Base-by-base conservation (phyloP, 2,329 filamentous ascomycete species). In the Neonectria magnoliae region DNA sequence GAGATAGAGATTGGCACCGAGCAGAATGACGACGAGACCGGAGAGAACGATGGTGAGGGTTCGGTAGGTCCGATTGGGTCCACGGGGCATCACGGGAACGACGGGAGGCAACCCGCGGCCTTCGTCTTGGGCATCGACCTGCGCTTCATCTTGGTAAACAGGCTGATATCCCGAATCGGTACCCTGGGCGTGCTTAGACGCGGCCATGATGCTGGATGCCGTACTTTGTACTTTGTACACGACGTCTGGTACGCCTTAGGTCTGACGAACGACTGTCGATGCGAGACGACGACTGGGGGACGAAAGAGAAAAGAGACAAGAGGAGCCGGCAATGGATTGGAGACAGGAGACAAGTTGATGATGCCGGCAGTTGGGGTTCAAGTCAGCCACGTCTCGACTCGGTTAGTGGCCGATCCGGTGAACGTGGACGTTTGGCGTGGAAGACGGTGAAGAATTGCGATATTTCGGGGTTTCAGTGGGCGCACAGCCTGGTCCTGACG, bases 1-100 rank as follows among this genome's bases (percentile, higher is more conserved):
- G 31, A 77, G 69, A 64, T 78, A 80, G 48, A 81, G 71, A 41
- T 79, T 81, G 45, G 76, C 72, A 11, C 74, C 78, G 16, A 81
- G 71, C 8, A 81, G 76, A n/a, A 81, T 41, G 51, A 81, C 67
- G 10, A 81, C 70, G 50, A 77, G 73, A 8, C 73, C 71, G 4
- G 78, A 76, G 9, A 81, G 71, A 61, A 75, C 63, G 25, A 78
- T 65, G 47, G 73, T 72, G n/a, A 75, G 74, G 31, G 71, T 70
- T 38, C 76, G 72, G 56, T 76, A 77, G 44, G 71, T 75, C 33
- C 72, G 71, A 55, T 73, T 72, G 18, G 74, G 61, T 3, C 61
- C 66, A 25, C 67, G 67, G 53, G 66, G 67, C 55, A 68, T 57
- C 47, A 69, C 33, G 33, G 69, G 64, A 48, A 66, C 52, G 31